Evolutionary conservation across 2,329 filamentous ascomycete species (phyloP), one percentile per base, ranked within the genome.

Genomic region (Alternaria panax): DNA sequence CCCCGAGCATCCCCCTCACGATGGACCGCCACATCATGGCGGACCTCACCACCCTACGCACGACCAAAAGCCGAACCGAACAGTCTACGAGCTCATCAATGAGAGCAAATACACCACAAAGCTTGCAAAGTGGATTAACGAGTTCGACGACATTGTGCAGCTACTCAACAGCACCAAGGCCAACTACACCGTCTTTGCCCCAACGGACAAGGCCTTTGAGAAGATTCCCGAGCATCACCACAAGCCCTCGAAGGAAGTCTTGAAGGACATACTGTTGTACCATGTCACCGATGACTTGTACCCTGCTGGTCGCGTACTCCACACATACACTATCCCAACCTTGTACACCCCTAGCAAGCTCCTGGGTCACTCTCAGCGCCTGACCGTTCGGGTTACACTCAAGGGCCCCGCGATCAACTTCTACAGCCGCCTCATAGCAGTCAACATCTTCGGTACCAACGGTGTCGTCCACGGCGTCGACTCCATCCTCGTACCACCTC

Each of bases 161-260:
- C 76, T 88, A 4, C 85, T 97, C 27, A 95, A 96, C 79, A 86
- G 86, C 71, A 94, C 91, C 2, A 80, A 85, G 34, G 82, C 86
- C 22, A 93, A 94, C 77, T 87, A 90, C 72, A 97, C 93, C 1
- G 79, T 95, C 51, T 96, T 97, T 70, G 90, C 91, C 2, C 93
- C 93, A 0, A 88, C 86, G 1, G 87, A 97, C 75, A 81, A 84
- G 50, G 92, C 92, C 0, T 94, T 97, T 68, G 86, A 90, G 59
- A 86, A 85, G 78, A 83, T 88, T 51, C 85, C 85, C 1, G 78
- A 85, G 62, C 78, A 85, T 59, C 80, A 78, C 52, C 78, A 76
- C 70, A 88, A 92, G 79, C 89, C 88, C 5, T 84, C 85, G 57
- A 89, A 92, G 77, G 88, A 94, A 69, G 79, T 88, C 45, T 75